Conservation (phyloP, 768 basidiomycete genomes). For the Boletellus ananas region DNA sequence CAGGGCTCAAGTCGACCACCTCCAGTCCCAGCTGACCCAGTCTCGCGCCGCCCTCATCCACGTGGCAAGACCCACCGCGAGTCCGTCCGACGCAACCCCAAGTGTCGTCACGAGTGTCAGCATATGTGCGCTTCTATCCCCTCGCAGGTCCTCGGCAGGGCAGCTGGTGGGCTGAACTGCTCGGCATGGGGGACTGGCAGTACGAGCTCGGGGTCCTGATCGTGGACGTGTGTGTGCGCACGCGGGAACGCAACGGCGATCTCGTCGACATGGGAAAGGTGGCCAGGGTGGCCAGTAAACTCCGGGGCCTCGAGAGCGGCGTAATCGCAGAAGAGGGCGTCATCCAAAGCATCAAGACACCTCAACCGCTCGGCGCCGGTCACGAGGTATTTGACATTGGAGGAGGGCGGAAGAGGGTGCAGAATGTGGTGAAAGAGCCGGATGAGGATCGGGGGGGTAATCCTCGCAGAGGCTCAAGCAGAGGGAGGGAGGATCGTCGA, state of each 20-base stretch:
- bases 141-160: constrained; percentile 84
- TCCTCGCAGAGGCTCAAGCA: constrained; percentile 32
- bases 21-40: constrained; percentile 76
- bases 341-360: constrained; percentile 74
- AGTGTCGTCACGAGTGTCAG: constrained; percentile 80
- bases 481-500: too few relatives aligned
- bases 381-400: constrained; percentile 79
- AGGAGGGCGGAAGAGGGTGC: constrained; percentile 68
- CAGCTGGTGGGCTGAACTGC: constrained; percentile 89
- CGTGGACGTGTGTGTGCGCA: too few relatives aligned
- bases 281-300: constrained; percentile 48
- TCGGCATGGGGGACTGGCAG: constrained; percentile 91
- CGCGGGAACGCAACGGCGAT: too few relatives aligned
- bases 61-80: constrained; percentile 80
- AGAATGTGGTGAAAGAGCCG: constrained; percentile 83
- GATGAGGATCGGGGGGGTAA: constrained; percentile 84
- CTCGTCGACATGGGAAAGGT: too few relatives aligned
- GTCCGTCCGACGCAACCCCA: constrained; percentile 59
- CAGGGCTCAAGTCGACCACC: constrained; percentile 67
- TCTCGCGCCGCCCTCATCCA: constrained; percentile 76
- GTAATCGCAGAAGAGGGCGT: constrained; percentile 84
- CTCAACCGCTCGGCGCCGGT: constrained; percentile 84
- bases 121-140: constrained; percentile 91
- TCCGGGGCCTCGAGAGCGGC: constrained; percentile 65
- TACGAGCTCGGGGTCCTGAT: constrained; percentile 94